phyloP scores from a whole-genome alignment of 106 monocot genomes.

The Apostasia ramifera region DNA sequence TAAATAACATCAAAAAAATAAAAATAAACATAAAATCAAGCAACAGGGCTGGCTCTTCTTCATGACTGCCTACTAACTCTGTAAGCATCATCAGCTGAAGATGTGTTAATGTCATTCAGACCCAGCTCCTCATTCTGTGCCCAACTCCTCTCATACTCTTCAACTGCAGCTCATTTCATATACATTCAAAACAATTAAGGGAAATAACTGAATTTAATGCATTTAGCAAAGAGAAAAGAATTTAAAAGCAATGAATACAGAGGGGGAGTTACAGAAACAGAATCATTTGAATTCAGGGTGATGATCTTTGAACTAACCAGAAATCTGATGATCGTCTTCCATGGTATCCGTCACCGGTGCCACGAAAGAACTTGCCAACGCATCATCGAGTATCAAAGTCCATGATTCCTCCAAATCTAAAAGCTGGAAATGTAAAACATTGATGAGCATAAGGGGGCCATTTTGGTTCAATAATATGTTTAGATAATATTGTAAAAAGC shows the following conservation, averaged over 20 bases:
- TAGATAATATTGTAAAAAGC: too few relatives aligned
- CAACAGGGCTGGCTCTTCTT: too few relatives aligned
- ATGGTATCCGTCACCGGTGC: constrained; percentile 56
- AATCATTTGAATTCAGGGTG: background rate
- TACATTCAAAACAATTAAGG: background rate
- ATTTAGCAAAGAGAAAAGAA: too few relatives aligned
- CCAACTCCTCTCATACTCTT: constrained; percentile 94
- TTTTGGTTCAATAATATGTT: too few relatives aligned
- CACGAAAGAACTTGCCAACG: constrained; percentile 82
- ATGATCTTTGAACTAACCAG: constrained; percentile 33
- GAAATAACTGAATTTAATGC: too few relatives aligned
- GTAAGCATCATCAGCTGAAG: constrained; percentile 77
- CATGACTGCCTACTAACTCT: background rate
- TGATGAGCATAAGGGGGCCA: background rate
- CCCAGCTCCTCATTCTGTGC: constrained; percentile 98
- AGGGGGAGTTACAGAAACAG: too few relatives aligned
- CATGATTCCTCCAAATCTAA: constrained; percentile 67
- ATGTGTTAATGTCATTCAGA: constrained; percentile 96
- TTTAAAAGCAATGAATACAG: background rate
- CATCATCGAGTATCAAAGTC: constrained; percentile 95
- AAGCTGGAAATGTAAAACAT: constrained; percentile 36
- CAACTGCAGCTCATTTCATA: constrained; percentile 36
- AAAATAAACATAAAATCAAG: too few relatives aligned
- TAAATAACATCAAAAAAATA: too few relatives aligned
- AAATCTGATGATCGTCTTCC: constrained; percentile 75